These are phyloP conservation scores for Ehretia macrophylla DNA, from an alignment of 257 asterid species.

Conservation along the genomic window DNA sequence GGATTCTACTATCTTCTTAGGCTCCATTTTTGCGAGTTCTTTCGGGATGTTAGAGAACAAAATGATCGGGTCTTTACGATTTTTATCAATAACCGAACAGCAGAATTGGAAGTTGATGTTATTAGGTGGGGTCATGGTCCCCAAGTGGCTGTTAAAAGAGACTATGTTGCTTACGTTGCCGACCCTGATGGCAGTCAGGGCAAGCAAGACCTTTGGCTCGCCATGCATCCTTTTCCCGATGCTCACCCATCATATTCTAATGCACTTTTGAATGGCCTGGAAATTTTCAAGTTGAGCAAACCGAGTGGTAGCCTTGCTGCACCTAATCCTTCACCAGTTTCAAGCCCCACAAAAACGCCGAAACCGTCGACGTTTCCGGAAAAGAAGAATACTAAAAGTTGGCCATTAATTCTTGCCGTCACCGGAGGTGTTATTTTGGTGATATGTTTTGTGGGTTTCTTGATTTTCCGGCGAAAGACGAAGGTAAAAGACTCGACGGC, in stretches of 20 bases:
- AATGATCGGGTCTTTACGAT: constrained; percentile 25
- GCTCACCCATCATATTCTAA: too few relatives aligned
- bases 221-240: too few relatives aligned
- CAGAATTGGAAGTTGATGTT: constrained; percentile 19
- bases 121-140: constrained; percentile 13
- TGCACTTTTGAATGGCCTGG: constrained; percentile 55
- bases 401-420: too few relatives aligned
- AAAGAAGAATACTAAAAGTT: too few relatives aligned
- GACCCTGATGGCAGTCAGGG: constrained; percentile 14
- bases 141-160: constrained; percentile 32
- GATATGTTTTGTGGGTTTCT: too few relatives aligned
- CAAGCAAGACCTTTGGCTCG: constrained; percentile 16
- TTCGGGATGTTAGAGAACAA: not conserved
- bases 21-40: constrained; percentile 51
- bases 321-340: too few relatives aligned
- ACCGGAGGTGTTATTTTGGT: too few relatives aligned
- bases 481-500: too few relatives aligned
- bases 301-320: constrained; percentile 33
- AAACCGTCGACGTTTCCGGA: too few relatives aligned
- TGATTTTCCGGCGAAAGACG: too few relatives aligned
- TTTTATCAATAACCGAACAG: constrained; percentile 22
- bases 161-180: constrained; percentile 24
- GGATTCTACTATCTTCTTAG: constrained; percentile 47
- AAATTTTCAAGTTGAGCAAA: constrained; percentile 49
- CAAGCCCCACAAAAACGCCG: too few relatives aligned